Evolutionary conservation across 768 basidiomycete species (phyloP), one percentile per base, ranked within the genome.

Genomic region (Mrakia frigida): DNA sequence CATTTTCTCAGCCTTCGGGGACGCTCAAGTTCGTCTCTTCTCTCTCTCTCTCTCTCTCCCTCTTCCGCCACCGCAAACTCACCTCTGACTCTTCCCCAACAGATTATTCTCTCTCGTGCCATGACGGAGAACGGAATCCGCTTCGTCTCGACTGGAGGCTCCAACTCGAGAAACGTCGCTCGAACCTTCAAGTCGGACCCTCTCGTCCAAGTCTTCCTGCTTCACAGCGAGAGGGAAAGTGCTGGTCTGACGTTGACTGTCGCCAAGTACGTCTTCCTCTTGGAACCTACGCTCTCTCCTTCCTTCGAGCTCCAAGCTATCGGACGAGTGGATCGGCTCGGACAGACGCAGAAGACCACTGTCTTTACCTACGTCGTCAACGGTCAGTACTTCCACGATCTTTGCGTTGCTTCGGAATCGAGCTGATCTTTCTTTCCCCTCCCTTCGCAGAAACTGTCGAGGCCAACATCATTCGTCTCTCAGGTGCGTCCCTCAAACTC

Each of bases 261-360:
- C 56, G 68, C 68, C 21, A 53, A 61, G 33, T 75, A 75, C 46
- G 69, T 75, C 56, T 75, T 70, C 53, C 68, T 75, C 14, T 14
- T 72, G 28, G 52, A 60, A 37, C 41, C 61, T 0, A 37, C 28
- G 4, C 60, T 43, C 6, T 37, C 68, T 18, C 74, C 74, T 14
- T 60, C 53, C 18, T 75, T 75, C 16, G 74, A 75, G 53, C 74
- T 75, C 9, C 74, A 75, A 60, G 74, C 74, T 3, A 68, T 75
- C n/a, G 74, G 74, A 37, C 35, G 74, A 25, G 70, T 75, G 53
- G 74, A 75, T 21, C 74, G 74, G 18, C 52, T 75, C 6, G 74
- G 74, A 0, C 74, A 75, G 59, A 70, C 25, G 2, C 67, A 75
- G 43, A 41, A 70, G 56, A 75, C 74, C 4, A 60, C 53, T 23